These are phyloP conservation scores for Geosiphon pyriformis DNA, from an alignment of 192 early-diverging fungal genomes.

Conservation along the genomic window DNA sequence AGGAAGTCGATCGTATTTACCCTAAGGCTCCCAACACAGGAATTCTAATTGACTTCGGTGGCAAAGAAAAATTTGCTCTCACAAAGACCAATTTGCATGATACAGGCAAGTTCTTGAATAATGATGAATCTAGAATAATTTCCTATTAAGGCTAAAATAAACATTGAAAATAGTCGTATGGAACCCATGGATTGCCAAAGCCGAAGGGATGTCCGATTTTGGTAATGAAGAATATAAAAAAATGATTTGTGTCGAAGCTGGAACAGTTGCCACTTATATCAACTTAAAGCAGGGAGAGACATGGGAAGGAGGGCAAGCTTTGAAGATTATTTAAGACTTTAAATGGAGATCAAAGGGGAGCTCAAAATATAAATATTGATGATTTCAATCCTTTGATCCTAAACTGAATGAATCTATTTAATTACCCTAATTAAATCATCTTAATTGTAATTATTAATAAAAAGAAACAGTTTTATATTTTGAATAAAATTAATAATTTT, in stretches of 20 bases:
- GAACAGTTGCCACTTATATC: constrained; percentile 63
- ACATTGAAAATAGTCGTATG: constrained; percentile 71
- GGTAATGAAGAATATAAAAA: constrained; percentile 77
- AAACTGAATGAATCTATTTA: too few relatives aligned
- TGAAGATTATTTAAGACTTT: too few relatives aligned
- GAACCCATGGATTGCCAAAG: constrained; percentile 95
- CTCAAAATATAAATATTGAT: too few relatives aligned
- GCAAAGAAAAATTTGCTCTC: constrained; percentile 14
- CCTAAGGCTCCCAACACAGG: constrained; percentile 48
- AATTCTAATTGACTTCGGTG: constrained; percentile 29
- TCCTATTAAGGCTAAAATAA: constrained; percentile 11
- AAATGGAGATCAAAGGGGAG: too few relatives aligned
- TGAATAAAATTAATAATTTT: too few relatives aligned
- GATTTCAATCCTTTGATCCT: too few relatives aligned
- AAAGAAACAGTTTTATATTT: too few relatives aligned
- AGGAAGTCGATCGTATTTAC: constrained; percentile 87
- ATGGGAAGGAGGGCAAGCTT: constrained; percentile 69
- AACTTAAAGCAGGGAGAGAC: constrained; percentile 59
- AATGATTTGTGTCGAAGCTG: constrained; percentile 90
- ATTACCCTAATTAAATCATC: too few relatives aligned
- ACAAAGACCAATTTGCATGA: constrained; percentile 27
- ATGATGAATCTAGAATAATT: not conserved
- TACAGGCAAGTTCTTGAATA: constrained; percentile 28
- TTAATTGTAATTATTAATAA: too few relatives aligned
- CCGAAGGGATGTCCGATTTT: constrained; percentile 86